Conservation (phyloP, 1,284 basidiomycete species). For the Boletus hoseneyae region DNA sequence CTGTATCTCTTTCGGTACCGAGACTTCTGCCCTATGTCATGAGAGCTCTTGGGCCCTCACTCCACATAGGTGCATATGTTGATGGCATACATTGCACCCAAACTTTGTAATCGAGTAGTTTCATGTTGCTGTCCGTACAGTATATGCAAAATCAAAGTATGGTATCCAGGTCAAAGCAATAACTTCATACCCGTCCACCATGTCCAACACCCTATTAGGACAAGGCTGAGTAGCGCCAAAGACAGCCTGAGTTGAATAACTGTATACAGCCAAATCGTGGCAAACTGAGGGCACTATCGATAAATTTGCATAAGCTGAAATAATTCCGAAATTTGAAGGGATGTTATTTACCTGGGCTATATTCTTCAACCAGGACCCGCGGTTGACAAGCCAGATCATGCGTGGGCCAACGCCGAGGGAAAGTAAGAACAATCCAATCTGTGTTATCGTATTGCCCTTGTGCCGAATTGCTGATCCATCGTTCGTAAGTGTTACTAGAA, state of each 20-base stretch:
- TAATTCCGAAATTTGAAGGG: neutral
- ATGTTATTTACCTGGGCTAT: slow-evolving; percentile 60
- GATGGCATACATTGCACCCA: slow-evolving; percentile 17
- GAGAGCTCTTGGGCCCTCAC: neutral
- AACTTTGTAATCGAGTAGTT: neutral
- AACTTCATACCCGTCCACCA: slow-evolving; percentile 59
- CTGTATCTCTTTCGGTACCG: neutral
- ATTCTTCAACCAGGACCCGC: slow-evolving; percentile 59
- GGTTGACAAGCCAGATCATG: slow-evolving; percentile 68
- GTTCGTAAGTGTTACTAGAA: slow-evolving; percentile 5
- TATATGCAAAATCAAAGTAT: neutral
- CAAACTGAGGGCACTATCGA: slow-evolving; percentile 66
- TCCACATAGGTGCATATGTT: slow-evolving; percentile 3
- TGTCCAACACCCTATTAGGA: slow-evolving; percentile 49
- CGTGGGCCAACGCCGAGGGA: slow-evolving; percentile 57
- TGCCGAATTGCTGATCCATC: slow-evolving; percentile 53
- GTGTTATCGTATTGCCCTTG: slow-evolving; percentile 51
- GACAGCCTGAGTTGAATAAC: slow-evolving; percentile 63
- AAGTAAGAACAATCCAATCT: slow-evolving; percentile 54
- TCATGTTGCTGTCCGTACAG: neutral
- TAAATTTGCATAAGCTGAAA: slow-evolving; percentile 6
- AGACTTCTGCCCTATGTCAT: slow-evolving; percentile 4
- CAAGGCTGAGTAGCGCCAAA: slow-evolving; percentile 57
- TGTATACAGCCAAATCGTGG: slow-evolving; percentile 72
- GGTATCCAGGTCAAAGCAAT: slow-evolving; percentile 29